Conservation (phyloP, 345 rosid genomes). For the Odontarrhena argentea region DNA sequence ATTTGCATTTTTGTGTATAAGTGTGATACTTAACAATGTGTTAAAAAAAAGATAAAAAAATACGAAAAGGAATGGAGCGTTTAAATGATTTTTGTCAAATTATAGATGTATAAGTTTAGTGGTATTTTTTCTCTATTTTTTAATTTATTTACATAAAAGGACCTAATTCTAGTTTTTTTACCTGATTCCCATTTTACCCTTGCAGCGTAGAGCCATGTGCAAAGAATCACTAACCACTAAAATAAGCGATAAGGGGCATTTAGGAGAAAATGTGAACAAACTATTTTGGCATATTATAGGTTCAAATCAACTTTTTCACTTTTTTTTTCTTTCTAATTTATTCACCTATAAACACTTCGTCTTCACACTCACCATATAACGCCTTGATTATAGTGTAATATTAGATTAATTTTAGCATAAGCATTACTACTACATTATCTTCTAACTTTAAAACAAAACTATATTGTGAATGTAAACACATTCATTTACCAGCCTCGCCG, state of each 20-base stretch:
- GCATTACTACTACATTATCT: background rate
- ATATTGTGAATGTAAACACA: conserved; percentile 40
- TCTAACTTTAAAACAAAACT: conserved; percentile 1
- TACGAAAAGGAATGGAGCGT: too few species aligned
- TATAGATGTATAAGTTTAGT: background rate
- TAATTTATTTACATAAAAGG: background rate
- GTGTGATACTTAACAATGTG: background rate
- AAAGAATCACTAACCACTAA: background rate
- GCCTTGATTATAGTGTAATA: conserved; percentile 30
- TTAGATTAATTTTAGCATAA: conserved; percentile 1
- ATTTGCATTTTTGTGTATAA: background rate
- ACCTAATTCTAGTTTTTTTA: background rate
- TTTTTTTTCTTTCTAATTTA: background rate
- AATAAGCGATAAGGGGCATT: background rate
- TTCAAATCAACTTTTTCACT: conserved; percentile 27
- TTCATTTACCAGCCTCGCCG: conserved; percentile 66
- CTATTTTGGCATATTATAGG: conserved; percentile 17
- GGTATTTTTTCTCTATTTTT: too few species aligned
- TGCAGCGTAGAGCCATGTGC: background rate
- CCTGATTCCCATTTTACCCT: conserved; percentile 16
- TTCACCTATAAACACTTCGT: conserved; percentile 1
- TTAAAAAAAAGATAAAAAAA: background rate
- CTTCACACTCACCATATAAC: conserved; percentile 28
- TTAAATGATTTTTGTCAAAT: too few species aligned
- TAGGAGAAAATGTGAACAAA: conserved; percentile 22